Base-by-base conservation (phyloP, 2,329 filamentous ascomycete genomes). In the Zymoseptoria pseudotritici region DNA sequence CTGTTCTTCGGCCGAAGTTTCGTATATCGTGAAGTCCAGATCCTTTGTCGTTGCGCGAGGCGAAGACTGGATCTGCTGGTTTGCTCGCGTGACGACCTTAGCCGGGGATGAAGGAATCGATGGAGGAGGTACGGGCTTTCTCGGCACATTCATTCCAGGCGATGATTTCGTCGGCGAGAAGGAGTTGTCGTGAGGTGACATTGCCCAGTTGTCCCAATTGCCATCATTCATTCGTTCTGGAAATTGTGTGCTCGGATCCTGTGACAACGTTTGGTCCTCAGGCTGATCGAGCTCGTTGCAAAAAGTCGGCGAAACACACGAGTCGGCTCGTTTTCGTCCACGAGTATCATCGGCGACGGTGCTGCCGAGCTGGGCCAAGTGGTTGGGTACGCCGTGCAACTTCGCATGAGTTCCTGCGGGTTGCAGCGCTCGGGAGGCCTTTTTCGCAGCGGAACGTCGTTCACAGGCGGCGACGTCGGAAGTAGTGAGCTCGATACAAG, bases 401-500 rank as follows among this genome's bases (percentile, higher is more conserved):
- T 65, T 66, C n/a, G 68, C 55, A 31, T 62, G 55, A 21, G 54
- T 56, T 9, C 52, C 24, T 10, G 56, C 54, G 11, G 56, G 17
- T 13, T 58, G 60, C 21, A 55, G 31, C 29, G 55, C 50, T 5
- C 54, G 58, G 51, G 57, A 57, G 51, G 56, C 26, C 42, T 63
- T 66, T 55, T 63, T 66, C 53, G 61, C 64, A 36, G 57, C 51
- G 19, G 60, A 62, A 52, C 67, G 60, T 19, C 61, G 56, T 4
- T 72, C 63, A 55, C 68, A 63, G 36, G 67, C 69, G 21, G 58
- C 56, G 26, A 71, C 59, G 58, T 74, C 72, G 24, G 65, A 61
- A 22, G 63, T 54, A 11, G 65, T 69, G 55, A 73, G 67, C 7
- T 61, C 59, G 60, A 73, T 64, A 31, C 63, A 66, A 11, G 70